Evolutionary conservation across 192 early-diverging fungal genomes (phyloP).

Genomic region (Rhizophlyctis rosea): DNA sequence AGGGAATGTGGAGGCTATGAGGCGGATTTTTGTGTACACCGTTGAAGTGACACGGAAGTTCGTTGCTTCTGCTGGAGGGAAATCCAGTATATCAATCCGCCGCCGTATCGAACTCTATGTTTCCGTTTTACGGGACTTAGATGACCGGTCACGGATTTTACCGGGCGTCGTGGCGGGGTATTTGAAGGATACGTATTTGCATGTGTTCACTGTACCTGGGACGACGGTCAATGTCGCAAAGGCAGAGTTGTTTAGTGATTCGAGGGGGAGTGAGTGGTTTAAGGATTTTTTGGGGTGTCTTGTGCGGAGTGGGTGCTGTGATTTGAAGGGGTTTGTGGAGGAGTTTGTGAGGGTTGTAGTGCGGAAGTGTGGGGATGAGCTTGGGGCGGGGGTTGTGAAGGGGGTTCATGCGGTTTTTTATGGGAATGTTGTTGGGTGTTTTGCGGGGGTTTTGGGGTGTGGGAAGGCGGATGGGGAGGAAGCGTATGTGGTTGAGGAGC

Average conservation of each 20-base stretch:
- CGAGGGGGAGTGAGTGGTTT: background rate
- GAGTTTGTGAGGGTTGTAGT: background rate
- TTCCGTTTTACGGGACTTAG: background rate
- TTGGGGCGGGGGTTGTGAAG: background rate
- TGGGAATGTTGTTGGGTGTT: too few species aligned
- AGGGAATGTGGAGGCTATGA: background rate
- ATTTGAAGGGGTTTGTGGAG: background rate
- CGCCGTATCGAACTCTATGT: background rate
- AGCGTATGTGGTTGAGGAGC: too few species aligned
- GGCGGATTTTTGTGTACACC: background rate
- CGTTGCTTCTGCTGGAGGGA: background rate
- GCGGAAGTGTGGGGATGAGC: background rate
- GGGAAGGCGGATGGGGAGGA: too few species aligned
- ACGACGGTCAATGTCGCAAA: background rate
- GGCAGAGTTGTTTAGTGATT: background rate
- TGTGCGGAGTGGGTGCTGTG: background rate
- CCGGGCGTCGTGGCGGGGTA: background rate
- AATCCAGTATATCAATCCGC: background rate
- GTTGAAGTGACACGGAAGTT: background rate
- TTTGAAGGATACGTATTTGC: background rate
- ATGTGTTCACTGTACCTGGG: background rate
- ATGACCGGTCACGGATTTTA: background rate
- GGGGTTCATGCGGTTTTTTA: background rate
- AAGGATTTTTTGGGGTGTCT: background rate
- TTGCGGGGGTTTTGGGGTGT: too few species aligned